Evolutionary conservation across 1,284 basidiomycete genomes (phyloP).

Genomic region (Thelephora terrestris): DNA sequence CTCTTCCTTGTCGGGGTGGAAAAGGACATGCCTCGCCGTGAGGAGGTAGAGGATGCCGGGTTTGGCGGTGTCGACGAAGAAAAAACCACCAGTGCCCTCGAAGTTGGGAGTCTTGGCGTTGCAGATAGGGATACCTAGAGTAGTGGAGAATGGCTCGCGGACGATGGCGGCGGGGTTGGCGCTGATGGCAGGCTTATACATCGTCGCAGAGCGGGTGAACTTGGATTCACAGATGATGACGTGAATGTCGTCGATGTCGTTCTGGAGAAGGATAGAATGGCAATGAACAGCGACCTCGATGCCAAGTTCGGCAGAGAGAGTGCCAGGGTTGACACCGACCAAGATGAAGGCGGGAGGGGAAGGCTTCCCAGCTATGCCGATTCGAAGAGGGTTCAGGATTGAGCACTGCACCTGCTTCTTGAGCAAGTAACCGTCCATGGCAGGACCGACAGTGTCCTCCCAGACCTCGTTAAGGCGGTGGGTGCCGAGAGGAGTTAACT

Average conservation of each 20-base stretch:
- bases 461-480: conserved; percentile 17
- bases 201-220: conserved; percentile 4
- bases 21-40: conserved; percentile 20
- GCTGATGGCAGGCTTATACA: conserved; percentile 9
- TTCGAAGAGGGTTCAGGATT: conserved; percentile 13
- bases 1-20: conserved; percentile 7
- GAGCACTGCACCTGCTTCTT: conserved; percentile 13
- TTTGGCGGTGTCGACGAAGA: conserved; percentile 17
- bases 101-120: conserved; percentile 6
- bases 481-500: conserved; percentile 12
- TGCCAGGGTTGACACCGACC: conserved; percentile 20
- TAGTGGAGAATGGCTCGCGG: conserved; percentile 16
- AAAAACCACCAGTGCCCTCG: conserved; percentile 26
- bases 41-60: conserved; percentile 17
- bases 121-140: conserved; percentile 18
- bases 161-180: conserved; percentile 8
- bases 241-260: conserved; percentile 15
- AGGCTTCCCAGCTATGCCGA: conserved; percentile 11
- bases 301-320: conserved; percentile 19
- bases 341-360: conserved; percentile 16
- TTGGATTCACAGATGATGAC: conserved; percentile 15
- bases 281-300: conserved; percentile 16
- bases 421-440: conserved; percentile 9
- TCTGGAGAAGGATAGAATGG: conserved; percentile 13
- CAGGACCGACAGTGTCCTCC: conserved; percentile 15